Conservation (phyloP, 805 yeast genomes). For the Yamadazyma endophytica region DNA sequence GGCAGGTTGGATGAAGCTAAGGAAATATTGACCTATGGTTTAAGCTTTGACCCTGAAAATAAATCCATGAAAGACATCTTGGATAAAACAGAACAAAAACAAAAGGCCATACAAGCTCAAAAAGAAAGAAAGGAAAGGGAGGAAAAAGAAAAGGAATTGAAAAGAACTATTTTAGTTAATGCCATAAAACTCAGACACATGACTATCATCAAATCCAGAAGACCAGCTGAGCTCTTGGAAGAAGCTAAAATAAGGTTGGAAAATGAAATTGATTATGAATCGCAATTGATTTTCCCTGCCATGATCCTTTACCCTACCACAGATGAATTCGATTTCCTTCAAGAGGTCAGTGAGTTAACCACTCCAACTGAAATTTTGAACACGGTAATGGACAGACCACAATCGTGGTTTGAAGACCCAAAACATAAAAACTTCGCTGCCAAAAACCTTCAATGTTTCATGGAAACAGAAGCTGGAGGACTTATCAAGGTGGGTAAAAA, state of each 20-base stretch:
- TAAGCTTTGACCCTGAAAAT: slow-evolving; percentile 56
- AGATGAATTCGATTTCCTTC: slow-evolving; percentile 79
- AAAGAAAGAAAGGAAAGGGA: slow-evolving; percentile 33
- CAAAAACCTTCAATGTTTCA: slow-evolving; percentile 62
- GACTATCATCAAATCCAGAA: slow-evolving; percentile 42
- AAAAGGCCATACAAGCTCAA: slow-evolving; percentile 24
- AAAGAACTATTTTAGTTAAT: slow-evolving; percentile 42
- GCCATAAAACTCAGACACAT: slow-evolving; percentile 64
- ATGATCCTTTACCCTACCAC: slow-evolving; percentile 76
- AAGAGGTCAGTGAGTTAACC: slow-evolving; percentile 67
- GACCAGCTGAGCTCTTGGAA: slow-evolving; percentile 54
- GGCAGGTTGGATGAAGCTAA: slow-evolving; percentile 69
- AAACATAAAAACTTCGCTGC: slow-evolving; percentile 57
- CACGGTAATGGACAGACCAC: slow-evolving; percentile 58
- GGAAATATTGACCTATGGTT: slow-evolving; percentile 62
- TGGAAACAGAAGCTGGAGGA: slow-evolving; percentile 84
- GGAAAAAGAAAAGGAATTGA: slow-evolving; percentile 36
- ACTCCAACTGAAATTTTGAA: slow-evolving; percentile 62
- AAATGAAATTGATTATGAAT: slow-evolving; percentile 62
- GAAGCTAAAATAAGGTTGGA: slow-evolving; percentile 54
- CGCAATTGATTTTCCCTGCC: slow-evolving; percentile 80
- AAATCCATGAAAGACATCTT: slow-evolving; percentile 48
- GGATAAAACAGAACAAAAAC: slow-evolving; percentile 36
- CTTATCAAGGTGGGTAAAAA: slow-evolving; percentile 82
- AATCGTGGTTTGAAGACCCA: slow-evolving; percentile 62